These are phyloP conservation scores for Ascochyta koolunga DNA, from an alignment of 2,329 filamentous ascomycete genomes.

Conservation along the genomic window DNA sequence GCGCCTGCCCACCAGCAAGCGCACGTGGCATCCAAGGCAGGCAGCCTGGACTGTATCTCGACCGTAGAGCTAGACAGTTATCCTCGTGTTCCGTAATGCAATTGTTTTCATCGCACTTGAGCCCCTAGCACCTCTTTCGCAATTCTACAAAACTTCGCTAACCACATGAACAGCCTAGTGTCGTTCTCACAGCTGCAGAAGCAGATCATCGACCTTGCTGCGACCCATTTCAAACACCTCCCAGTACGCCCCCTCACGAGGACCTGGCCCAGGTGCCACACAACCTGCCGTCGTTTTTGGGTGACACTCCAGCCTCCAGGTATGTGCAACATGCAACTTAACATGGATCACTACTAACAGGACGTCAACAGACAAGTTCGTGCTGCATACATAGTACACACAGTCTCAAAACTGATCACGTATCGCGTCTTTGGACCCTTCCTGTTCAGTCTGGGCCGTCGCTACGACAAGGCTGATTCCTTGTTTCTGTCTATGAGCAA, in stretches of 20 bases:
- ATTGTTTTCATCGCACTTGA: constrained; percentile 24
- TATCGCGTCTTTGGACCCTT: constrained; percentile 64
- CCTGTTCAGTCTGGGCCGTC: constrained; percentile 61
- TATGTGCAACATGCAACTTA: constrained; percentile 18
- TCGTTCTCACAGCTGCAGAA: constrained; percentile 59
- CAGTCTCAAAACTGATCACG: constrained; percentile 62
- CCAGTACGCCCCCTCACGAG: constrained; percentile 58
- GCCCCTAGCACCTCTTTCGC: constrained; percentile 14
- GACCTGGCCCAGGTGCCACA: constrained; percentile 59
- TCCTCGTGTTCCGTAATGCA: constrained; percentile 32
- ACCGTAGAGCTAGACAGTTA: constrained; percentile 17
- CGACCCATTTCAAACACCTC: constrained; percentile 59
- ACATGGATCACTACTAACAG: background rate
- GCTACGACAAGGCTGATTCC: constrained; percentile 62
- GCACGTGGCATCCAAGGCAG: constrained; percentile 17
- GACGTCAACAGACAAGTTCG: constrained; percentile 53
- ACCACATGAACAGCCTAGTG: constrained; percentile 51
- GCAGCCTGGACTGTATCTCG: constrained; percentile 19
- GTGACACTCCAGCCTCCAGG: constrained; percentile 58
- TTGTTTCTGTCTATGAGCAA: constrained; percentile 62
- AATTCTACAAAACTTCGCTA: constrained; percentile 21
- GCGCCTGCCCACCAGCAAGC: constrained; percentile 13
- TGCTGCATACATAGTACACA: constrained; percentile 60
- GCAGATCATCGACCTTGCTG: constrained; percentile 59
- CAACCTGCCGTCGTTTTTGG: constrained; percentile 61